Evolutionary conservation across 148 eudicot genomes (phyloP), one percentile per base, ranked within the genome.

Genomic region (Rhododendron williamsianum): DNA sequence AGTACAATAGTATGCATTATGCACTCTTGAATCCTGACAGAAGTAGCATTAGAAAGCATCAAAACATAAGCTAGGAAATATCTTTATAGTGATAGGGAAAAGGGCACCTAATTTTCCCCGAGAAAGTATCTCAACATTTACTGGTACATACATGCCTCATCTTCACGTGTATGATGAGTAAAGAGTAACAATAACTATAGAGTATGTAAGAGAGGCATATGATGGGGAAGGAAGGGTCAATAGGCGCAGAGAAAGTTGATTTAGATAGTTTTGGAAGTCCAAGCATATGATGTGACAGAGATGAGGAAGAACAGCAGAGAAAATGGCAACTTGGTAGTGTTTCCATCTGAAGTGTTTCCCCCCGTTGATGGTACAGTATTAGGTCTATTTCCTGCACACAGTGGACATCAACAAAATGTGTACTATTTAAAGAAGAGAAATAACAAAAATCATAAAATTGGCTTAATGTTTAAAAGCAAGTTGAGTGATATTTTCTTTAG

Each of bases 321-420:
- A 72, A 86, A 41, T 56, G 87, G 33, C 73, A 74, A 36, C 56
- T 81, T 81, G 58, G 27, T 81, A 25, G 87, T 6, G 74, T 76
- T 41, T 76, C 27, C 51, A 71, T 54, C 72, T 25, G 87, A 81
- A 25, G 87, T 6, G 74, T 76, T 41, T 76, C 27, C 51, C 51
- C n/a, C 51, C 30, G 30, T 81, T 27, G 74, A 52, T 56, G 87
- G 83, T 30, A 7, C 83, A 10, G 43, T 67, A 18, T 45, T 85
- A 4, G 80, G 27, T 74, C 78, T 25, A 74, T 4, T 74, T 74
- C 78, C 78, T 74, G 78, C 78, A 74, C 13, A 0, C 23, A 33
- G 19, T 35, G 77, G 43, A 73, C 21, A 35, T 36, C 12, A 19
- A 35, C n/a, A 36, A 11, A 71, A 71, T 74, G 46, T 38, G 25